Conservation (phyloP, 2,329 filamentous ascomycete species). For the Aspergillus terreus region DNA sequence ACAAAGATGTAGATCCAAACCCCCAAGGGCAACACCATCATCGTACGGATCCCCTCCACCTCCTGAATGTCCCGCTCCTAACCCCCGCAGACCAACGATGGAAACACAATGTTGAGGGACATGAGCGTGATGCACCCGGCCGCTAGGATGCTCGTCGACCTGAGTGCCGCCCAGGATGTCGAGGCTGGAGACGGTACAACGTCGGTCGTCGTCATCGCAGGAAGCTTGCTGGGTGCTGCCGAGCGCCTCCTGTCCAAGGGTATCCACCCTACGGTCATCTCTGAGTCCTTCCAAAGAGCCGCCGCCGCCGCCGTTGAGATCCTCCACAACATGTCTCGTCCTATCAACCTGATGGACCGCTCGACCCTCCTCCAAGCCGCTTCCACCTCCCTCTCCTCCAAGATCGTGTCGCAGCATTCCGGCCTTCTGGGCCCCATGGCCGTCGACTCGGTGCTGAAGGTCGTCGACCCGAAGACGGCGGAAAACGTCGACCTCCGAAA, state of each 20-base stretch:
- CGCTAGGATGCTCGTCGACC: conserved; percentile 97
- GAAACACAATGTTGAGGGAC: conserved; percentile 97
- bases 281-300: conserved; percentile 94
- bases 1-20: conserved; percentile 68
- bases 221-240: conserved; percentile 87
- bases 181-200: conserved; percentile 98
- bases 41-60: conserved; percentile 47
- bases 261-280: conserved; percentile 96
- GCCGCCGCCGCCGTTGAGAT: conserved; percentile 84
- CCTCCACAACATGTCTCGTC: conserved; percentile 92
- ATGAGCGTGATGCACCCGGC: conserved; percentile 99
- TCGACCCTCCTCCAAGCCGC: conserved; percentile 90
- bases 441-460: conserved; percentile 91
- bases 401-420: conserved; percentile 97
- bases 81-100: conserved; percentile 75
- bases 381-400: conserved; percentile 94
- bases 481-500: conserved; percentile 96
- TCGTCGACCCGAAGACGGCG: conserved; percentile 91
- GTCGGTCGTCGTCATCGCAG: conserved; percentile 95
- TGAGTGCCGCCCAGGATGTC: conserved; percentile 95
- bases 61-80: conserved; percentile 19
- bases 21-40: conserved; percentile 94
- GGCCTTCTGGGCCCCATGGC: conserved; percentile 96
- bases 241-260: conserved; percentile 86
- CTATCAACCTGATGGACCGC: conserved; percentile 83